Conservation (phyloP, 129 eudicot species). For the Sambucus nigra region DNA sequence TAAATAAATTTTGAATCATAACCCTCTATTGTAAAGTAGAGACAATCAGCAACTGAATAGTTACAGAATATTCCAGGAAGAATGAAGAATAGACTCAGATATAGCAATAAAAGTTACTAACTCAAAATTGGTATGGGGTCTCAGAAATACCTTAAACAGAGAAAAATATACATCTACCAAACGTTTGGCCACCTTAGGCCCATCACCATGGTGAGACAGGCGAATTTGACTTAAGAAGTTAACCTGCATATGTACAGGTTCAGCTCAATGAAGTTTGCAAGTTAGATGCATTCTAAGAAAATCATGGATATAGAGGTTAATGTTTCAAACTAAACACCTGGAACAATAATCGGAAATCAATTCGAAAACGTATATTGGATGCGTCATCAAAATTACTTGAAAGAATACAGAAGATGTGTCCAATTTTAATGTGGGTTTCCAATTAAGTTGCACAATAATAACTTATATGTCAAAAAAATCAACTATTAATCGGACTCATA, state of each 20-base stretch:
- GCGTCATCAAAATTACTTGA: background rate
- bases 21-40: background rate
- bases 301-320: background rate
- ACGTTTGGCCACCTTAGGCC: conserved; percentile 81
- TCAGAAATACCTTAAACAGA: conserved; percentile 62
- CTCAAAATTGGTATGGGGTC: background rate
- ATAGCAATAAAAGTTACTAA: background rate
- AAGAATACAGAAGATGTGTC: background rate
- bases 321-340: background rate
- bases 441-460: background rate
- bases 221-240: conserved; percentile 77
- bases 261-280: conserved; percentile 8
- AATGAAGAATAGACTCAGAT: conserved; percentile 1
- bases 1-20: background rate
- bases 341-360: too few species aligned
- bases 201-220: conserved; percentile 71
- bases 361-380: background rate
- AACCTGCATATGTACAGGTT: conserved; percentile 42
- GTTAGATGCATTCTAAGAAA: background rate
- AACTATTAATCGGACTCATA: too few species aligned
- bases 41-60: background rate
- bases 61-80: background rate
- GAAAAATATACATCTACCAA: conserved; percentile 92
- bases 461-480: too few species aligned
- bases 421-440: background rate